Conservation (phyloP, 2,329 filamentous ascomycete genomes). For the Cladosporium sp. region DNA sequence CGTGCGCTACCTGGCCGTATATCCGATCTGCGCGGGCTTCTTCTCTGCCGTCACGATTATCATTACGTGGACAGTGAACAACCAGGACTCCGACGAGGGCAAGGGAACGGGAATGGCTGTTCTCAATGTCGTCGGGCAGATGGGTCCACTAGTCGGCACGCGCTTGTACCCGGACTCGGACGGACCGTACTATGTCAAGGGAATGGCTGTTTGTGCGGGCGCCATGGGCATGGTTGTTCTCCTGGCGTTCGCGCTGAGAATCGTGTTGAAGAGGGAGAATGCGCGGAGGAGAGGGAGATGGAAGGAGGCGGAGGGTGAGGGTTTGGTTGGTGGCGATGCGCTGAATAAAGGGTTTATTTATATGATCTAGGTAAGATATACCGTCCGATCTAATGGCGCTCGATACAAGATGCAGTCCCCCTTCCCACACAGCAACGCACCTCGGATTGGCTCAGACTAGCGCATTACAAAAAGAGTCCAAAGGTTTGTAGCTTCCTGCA, state of each 20-base stretch:
- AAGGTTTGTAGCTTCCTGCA: no score
- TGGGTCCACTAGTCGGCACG: conserved; percentile 59
- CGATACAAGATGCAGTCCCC: no score
- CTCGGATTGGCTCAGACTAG: no score
- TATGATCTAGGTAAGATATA: conserved; percentile 5
- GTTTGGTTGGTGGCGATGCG: conserved; percentile 12
- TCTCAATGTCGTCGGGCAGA: conserved; percentile 75
- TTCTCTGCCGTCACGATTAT: conserved; percentile 79
- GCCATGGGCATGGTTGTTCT: conserved; percentile 45
- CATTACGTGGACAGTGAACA: conserved; percentile 85
- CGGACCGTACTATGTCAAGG: conserved; percentile 43
- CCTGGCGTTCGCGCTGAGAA: conserved; percentile 38
- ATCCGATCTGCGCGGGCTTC: conserved; percentile 72
- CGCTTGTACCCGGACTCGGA: conserved; percentile 48
- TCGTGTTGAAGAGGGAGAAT: conserved; percentile 34
- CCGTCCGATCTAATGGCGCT: neutral
- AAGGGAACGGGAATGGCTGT: conserved; percentile 74
- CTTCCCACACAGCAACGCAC: no score
- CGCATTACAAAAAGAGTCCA: no score
- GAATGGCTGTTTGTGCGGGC: conserved; percentile 45
- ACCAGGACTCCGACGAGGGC: conserved; percentile 62
- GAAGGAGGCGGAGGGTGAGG: conserved; percentile 14
- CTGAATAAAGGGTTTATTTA: conserved; percentile 10
- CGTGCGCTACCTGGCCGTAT: conserved; percentile 67
- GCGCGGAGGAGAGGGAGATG: conserved; percentile 17